These are phyloP conservation scores for Tanacetum coccineum DNA, from an alignment of 129 eudicot genomes.

Conservation along the genomic window DNA sequence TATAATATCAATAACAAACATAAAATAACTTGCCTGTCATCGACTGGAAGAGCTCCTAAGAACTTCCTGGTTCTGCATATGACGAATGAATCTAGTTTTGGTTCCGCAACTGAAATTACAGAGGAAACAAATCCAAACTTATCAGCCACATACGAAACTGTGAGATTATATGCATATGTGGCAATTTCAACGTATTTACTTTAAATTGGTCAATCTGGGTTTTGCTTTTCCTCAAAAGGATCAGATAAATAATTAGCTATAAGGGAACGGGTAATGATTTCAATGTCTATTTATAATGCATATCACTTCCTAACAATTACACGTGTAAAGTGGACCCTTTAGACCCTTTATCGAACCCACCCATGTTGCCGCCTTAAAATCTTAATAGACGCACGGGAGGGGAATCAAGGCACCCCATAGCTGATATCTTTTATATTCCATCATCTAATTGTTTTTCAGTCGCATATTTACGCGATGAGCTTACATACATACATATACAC, in stretches of 20 bases:
- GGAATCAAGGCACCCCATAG: no score
- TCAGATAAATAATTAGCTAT: no score
- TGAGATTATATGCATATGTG: neutral
- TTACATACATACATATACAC: neutral
- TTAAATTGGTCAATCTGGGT: neutral
- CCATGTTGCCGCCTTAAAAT: neutral
- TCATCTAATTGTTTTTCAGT: neutral
- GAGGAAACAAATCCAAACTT: neutral
- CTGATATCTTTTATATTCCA: neutral
- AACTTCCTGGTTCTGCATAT: conserved; percentile 75
- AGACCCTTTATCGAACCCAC: neutral
- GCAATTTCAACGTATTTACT: neutral
- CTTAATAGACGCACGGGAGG: no score
- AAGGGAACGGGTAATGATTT: no score
- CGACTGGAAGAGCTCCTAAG: conserved; percentile 72
- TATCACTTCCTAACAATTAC: neutral
- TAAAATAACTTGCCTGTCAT: conserved; percentile 60
- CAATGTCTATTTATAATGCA: no score
- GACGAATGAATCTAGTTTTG: conserved; percentile 75
- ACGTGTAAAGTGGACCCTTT: neutral
- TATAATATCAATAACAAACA: neutral
- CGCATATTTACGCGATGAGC: neutral
- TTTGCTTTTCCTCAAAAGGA: neutral
- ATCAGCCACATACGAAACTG: neutral
- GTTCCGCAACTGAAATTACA: conserved; percentile 59